Conservation (phyloP, 2,329 filamentous ascomycete species). For the Aspergillus luchuensis region DNA sequence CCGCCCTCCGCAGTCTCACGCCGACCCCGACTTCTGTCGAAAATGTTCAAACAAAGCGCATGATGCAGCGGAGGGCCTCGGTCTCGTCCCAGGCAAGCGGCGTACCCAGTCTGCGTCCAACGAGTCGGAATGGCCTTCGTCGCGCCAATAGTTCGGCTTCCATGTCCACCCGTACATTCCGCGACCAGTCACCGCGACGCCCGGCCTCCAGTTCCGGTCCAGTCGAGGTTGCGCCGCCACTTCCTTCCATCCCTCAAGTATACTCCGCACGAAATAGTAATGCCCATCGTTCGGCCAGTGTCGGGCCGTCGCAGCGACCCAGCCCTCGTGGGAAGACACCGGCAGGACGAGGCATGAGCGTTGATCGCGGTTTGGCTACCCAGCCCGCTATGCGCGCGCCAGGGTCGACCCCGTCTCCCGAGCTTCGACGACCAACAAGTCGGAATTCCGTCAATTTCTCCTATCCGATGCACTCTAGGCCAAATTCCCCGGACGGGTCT, state of each 20-base stretch:
- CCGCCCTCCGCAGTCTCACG: conserved; percentile 76
- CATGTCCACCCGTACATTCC: conserved; percentile 87
- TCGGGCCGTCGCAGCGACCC: conserved; percentile 53
- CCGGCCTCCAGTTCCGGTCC: conserved; percentile 48
- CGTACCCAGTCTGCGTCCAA: conserved; percentile 44
- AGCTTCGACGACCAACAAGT: conserved; percentile 43
- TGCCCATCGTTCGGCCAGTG: conserved; percentile 52
- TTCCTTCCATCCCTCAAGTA: conserved; percentile 69
- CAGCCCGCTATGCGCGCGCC: conserved; percentile 17
- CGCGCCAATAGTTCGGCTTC: conserved; percentile 72
- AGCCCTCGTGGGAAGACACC: conserved; percentile 46
- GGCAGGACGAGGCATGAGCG: conserved; percentile 44
- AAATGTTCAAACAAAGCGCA: conserved; percentile 85
- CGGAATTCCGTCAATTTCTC: conserved; percentile 53
- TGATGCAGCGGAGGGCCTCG: conserved; percentile 70
- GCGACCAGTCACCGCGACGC: conserved; percentile 67
- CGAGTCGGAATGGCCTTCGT: conserved; percentile 53
- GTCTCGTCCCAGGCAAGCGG: conserved; percentile 65
- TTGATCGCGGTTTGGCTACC: conserved; percentile 36
- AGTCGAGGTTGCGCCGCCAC: conserved; percentile 64
- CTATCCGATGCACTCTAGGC: conserved; percentile 45
- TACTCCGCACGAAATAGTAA: conserved; percentile 35
- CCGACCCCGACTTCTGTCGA: conserved; percentile 77
- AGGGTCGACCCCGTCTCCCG: conserved; percentile 33
- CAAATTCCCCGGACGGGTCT: conserved; percentile 41